These are phyloP conservation scores for Glycyrrhiza uralensis DNA, from an alignment of 306 rosid species.

Conservation along the genomic window DNA sequence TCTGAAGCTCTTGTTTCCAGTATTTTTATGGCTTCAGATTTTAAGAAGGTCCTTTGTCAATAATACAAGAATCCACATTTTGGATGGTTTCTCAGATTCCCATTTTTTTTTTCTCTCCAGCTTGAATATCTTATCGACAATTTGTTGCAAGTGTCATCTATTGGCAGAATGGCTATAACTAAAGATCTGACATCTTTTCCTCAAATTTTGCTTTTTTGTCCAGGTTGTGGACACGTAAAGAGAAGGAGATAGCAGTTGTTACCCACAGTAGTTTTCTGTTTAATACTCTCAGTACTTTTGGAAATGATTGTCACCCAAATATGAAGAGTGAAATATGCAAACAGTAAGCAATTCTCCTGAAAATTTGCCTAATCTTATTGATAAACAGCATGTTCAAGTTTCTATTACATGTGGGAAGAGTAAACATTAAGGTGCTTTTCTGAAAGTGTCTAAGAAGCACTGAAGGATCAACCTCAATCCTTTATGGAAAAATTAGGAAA, in stretches of 20 bases:
- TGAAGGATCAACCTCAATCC: not conserved
- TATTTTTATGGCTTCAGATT: not conserved
- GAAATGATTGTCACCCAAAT: conserved; percentile 69
- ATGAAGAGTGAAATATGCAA: conserved; percentile 59
- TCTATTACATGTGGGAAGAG: not conserved
- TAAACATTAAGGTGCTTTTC: not conserved
- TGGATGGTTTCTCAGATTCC: conserved; percentile 1
- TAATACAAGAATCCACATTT: not conserved
- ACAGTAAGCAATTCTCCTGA: conserved; percentile 43
- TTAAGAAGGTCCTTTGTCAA: no score
- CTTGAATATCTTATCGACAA: conserved; percentile 11
- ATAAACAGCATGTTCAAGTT: conserved; percentile 17
- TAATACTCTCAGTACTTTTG: conserved; percentile 60
- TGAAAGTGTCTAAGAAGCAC: not conserved
- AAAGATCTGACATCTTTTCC: conserved; percentile 9
- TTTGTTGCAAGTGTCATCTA: not conserved
- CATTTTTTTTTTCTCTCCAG: not conserved
- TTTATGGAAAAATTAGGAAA: not conserved
- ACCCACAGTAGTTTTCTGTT: conserved; percentile 70
- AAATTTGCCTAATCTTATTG: not conserved
- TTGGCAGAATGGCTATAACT: not conserved
- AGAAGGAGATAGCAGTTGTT: conserved; percentile 78
- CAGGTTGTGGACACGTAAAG: conserved; percentile 88
- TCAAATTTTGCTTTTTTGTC: not conserved
- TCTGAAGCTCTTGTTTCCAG: not conserved